A percentile compares a stretch with the other conserved stretches of the same genome.
These are phyloP conservation scores for Skeletonema menzelii DNA, from an alignment of 108 stramenopile species.

Conservation along the genomic window DNA sequence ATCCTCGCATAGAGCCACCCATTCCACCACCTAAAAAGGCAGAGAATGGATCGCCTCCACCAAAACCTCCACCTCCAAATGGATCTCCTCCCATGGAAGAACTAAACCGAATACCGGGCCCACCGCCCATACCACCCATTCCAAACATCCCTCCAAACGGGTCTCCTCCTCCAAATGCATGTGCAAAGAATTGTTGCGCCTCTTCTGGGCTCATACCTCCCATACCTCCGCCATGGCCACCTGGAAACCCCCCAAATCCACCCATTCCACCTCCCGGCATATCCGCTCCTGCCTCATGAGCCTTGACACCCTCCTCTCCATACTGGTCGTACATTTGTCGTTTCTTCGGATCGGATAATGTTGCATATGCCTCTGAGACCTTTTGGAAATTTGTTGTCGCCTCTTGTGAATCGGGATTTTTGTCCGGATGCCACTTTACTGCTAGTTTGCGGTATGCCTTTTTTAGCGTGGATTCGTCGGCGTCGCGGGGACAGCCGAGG, in stretches of 20 bases:
- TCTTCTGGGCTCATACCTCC: conserved; percentile 83
- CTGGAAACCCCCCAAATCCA: conserved; percentile 55
- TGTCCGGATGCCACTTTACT: conserved; percentile 92
- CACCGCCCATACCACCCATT: conserved; percentile 59
- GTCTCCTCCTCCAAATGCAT: conserved; percentile 82
- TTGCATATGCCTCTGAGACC: conserved; percentile 83
- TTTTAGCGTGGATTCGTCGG: conserved; percentile 74
- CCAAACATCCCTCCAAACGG: conserved; percentile 81
- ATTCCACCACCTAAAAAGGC: conserved; percentile 50
- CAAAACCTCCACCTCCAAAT: conserved; percentile 31
- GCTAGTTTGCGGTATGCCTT: conserved; percentile 87
- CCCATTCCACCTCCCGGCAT: conserved; percentile 36
- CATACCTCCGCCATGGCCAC: conserved; percentile 45
- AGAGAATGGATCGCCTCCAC: conserved; percentile 43
- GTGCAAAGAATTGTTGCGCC: conserved; percentile 72
- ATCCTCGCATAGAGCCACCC: conserved; percentile 45
- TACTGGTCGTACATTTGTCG: conserved; percentile 86
- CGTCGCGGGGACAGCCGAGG: conserved; percentile 71
- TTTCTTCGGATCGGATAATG: conserved; percentile 77
- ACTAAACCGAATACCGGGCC: conserved; percentile 32
- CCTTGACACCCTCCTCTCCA: conserved; percentile 72
- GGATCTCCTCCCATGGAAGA: conserved; percentile 42
- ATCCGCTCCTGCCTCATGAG: conserved; percentile 67
- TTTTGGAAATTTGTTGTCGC: conserved; percentile 90
- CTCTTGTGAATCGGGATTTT: conserved; percentile 81